These are phyloP conservation scores for Neoscytalidium dimidiatum DNA, from an alignment of 2,329 filamentous ascomycete genomes.

Conservation along the genomic window DNA sequence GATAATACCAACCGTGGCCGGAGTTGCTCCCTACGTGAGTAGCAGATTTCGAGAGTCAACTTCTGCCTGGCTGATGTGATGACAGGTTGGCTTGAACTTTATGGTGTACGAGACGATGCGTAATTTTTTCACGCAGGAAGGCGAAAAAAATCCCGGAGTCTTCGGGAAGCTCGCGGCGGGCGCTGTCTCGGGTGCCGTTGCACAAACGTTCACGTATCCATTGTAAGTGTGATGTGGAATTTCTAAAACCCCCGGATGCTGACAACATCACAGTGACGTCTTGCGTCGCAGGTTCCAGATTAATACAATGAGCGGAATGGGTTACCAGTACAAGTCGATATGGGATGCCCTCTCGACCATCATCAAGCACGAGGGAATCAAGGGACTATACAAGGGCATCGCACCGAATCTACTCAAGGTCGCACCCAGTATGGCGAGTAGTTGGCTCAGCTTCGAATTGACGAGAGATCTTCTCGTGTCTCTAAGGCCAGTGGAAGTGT, in stretches of 20 bases:
- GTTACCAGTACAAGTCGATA: constrained; percentile 90
- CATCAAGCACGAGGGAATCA: constrained; percentile 76
- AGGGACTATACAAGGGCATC: constrained; percentile 93
- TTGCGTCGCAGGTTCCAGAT: constrained; percentile 93
- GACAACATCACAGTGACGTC: constrained; percentile 68
- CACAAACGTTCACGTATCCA: constrained; percentile 97
- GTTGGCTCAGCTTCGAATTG: constrained; percentile 96
- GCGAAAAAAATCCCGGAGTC: constrained; percentile 78
- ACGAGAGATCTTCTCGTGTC: constrained; percentile 81
- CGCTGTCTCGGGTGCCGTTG: constrained; percentile 91
- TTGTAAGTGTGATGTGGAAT: constrained; percentile 64
- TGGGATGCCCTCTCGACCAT: constrained; percentile 82
- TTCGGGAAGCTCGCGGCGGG: constrained; percentile 83
- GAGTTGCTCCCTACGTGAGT: constrained; percentile 82
- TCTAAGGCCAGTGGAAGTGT: constrained; percentile 36
- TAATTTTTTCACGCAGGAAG: constrained; percentile 80
- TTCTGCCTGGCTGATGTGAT: constrained; percentile 51
- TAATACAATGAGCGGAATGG: constrained; percentile 98
- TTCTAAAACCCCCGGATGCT: neutral
- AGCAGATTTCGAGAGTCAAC: constrained; percentile 41
- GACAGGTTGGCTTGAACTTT: constrained; percentile 82
- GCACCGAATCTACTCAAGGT: constrained; percentile 95
- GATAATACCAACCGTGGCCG: constrained; percentile 89
- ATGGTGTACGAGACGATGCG: constrained; percentile 96
- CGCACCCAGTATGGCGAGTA: constrained; percentile 96